Base-by-base conservation (phyloP, 768 basidiomycete species). In the Chlorophyllum brunneum region DNA sequence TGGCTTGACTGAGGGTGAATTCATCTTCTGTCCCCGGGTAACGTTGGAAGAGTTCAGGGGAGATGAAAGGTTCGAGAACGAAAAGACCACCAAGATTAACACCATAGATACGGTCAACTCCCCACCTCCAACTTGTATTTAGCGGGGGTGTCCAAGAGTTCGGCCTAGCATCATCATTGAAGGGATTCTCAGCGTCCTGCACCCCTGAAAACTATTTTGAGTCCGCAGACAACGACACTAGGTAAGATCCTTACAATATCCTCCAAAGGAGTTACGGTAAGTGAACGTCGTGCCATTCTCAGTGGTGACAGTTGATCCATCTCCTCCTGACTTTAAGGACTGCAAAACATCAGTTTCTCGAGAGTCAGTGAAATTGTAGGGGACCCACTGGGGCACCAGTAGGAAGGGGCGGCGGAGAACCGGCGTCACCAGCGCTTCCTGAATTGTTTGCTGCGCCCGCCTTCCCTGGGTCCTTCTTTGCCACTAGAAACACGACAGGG, bases 71-170 rank as follows among this genome's bases (percentile, higher is more conserved):
- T 65, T 93, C 90, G 29, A 83, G 69, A 6, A 83, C 81, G 60
- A 92, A 82, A 67, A 84, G 80, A 0, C 89, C 89, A 30, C 85
- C 86, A 29, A 91, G 68, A 62, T 90, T 90, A 40, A 86, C 82
- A 13, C 81, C 83, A 40, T 72, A 72, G 13, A 83, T 63, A 36
- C 69, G 77, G 67, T 89, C 77, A 36, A 64, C 59, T 10, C 82
- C 82, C 76, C 76, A 91, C 18, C 61, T 72, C 86, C 89, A 93
- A 11, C 71, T 74, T 45, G 81, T 72, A 64, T 84, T 86, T 18
- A 93, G 65, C 0, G 85, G 75, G 2, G 88, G 88, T 3, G 85
- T 83, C 81, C 85, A 92, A 2, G 75, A 79, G 60, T 91, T 87
- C 2, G 83, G 74, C 50, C 70, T 72, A 4, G 90, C 90, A 31